phyloP scores from a whole-genome alignment of 2,329 filamentous ascomycete species.

The Neocucurbitaria cava region DNA sequence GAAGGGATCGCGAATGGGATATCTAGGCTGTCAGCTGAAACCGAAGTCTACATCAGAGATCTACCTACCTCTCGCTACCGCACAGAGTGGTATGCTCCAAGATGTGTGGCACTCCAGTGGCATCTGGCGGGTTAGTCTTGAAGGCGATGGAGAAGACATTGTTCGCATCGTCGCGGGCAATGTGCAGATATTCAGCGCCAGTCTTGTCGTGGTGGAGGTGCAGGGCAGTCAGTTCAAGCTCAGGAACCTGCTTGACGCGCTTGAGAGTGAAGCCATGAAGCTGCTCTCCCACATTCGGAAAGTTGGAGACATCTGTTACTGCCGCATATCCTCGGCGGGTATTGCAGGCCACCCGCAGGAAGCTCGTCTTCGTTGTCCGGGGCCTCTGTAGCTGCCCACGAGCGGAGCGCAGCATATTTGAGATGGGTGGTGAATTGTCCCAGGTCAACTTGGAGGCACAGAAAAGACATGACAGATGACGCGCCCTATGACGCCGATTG shows the following conservation, averaged over 20 bases:
- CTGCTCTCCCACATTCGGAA: conserved; percentile 81
- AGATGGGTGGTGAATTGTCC: conserved; percentile 7
- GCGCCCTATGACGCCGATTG: conserved; percentile 29
- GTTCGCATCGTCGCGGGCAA: conserved; percentile 93
- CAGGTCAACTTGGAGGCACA: conserved; percentile 2
- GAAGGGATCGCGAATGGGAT: conserved; percentile 97
- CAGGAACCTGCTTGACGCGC: conserved; percentile 88
- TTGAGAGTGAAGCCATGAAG: conserved; percentile 93
- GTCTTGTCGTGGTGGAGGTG: conserved; percentile 94
- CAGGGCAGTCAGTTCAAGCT: conserved; percentile 89
- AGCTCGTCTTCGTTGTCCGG: conserved; percentile 15
- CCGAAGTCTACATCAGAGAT: neutral
- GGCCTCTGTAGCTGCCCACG: conserved; percentile 35
- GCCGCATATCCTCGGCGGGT: conserved; percentile 60
- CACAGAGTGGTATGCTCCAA: conserved; percentile 97
- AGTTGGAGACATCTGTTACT: conserved; percentile 76
- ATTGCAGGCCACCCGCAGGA: conserved; percentile 14
- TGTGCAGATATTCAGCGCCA: conserved; percentile 92
- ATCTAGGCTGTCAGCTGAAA: conserved; percentile 59
- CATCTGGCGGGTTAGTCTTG: conserved; percentile 97
- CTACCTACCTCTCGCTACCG: conserved; percentile 82
- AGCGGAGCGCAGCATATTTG: conserved; percentile 48
- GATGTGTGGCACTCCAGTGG: conserved; percentile 95
- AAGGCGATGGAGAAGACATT: conserved; percentile 99
- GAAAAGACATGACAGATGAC: conserved; percentile 21